These are phyloP conservation scores for Colletotrichum ledebouriae DNA, from an alignment of 2,329 filamentous ascomycete species.

Conservation along the genomic window DNA sequence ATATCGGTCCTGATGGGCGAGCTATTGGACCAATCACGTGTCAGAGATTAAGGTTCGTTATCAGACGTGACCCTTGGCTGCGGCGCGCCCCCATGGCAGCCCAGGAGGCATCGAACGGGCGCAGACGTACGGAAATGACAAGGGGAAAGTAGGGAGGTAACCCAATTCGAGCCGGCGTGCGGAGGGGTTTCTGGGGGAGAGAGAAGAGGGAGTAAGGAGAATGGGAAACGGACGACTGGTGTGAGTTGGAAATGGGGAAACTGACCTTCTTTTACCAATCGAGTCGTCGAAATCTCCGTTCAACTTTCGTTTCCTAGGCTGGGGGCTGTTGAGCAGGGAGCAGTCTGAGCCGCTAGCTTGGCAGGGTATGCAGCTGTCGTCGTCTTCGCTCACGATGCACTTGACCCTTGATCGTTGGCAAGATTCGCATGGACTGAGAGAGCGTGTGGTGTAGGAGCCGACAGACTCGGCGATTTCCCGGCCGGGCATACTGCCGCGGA, in stretches of 20 bases:
- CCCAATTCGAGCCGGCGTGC: background rate
- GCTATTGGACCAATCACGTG: constrained; percentile 65
- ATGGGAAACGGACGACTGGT: background rate
- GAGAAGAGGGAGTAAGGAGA: constrained; percentile 11
- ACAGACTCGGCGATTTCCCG: constrained; percentile 65
- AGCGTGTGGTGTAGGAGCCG: constrained; percentile 56
- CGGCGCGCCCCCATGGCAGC: constrained; percentile 31
- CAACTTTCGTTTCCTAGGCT: constrained; percentile 84
- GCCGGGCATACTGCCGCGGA: constrained; percentile 62
- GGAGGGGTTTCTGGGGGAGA: background rate
- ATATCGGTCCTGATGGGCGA: constrained; percentile 69
- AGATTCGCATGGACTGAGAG: constrained; percentile 75
- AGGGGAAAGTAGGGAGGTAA: constrained; percentile 1
- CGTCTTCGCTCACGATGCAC: constrained; percentile 81
- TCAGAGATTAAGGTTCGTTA: constrained; percentile 54
- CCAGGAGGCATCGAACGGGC: constrained; percentile 32
- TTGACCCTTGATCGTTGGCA: constrained; percentile 81
- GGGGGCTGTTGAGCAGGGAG: constrained; percentile 82
- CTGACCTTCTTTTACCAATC: constrained; percentile 79
- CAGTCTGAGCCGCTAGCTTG: constrained; percentile 84
- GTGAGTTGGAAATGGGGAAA: constrained; percentile 41
- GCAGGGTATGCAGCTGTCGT: constrained; percentile 80
- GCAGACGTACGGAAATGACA: constrained; percentile 30
- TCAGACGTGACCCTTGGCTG: constrained; percentile 34
- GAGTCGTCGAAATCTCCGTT: constrained; percentile 70